These are phyloP conservation scores for Albatrellus ellisii DNA, from an alignment of 768 basidiomycete genomes.

Conservation along the genomic window DNA sequence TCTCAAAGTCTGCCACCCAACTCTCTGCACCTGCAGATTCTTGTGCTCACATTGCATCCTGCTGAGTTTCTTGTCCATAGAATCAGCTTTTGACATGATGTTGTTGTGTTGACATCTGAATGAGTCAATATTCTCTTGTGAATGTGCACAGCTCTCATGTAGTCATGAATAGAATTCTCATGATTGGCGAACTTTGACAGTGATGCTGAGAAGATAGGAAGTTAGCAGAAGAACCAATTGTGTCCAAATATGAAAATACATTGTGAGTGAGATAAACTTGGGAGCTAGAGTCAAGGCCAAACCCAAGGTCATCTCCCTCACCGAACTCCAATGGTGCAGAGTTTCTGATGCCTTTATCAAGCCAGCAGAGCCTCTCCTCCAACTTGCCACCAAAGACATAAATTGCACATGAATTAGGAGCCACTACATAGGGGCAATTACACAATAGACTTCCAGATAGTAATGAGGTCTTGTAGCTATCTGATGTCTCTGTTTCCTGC, in stretches of 20 bases:
- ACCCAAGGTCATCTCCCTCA: constrained; percentile 75
- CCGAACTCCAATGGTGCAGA: constrained; percentile 55
- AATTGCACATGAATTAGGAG: constrained; percentile 3
- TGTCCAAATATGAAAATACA: constrained; percentile 59
- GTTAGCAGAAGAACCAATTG: constrained; percentile 56
- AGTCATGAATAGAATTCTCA: constrained; percentile 51
- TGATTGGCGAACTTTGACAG: constrained; percentile 58
- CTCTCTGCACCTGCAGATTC: constrained; percentile 61
- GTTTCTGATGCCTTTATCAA: constrained; percentile 60
- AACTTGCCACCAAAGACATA: constrained; percentile 20
- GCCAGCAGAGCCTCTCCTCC: constrained; percentile 49
- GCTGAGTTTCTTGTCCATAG: constrained; percentile 76
- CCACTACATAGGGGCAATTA: constrained; percentile 38
- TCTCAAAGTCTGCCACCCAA: constrained; percentile 53
- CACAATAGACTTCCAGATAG: constrained; percentile 74
- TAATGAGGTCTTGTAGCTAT: constrained; percentile 80
- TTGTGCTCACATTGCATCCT: constrained; percentile 90
- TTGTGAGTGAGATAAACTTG: neutral
- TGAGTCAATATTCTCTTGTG: constrained; percentile 71
- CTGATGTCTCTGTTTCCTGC: constrained; percentile 65
- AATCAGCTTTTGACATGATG: constrained; percentile 59
- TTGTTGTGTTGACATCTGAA: constrained; percentile 56
- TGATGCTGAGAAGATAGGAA: constrained; percentile 55
- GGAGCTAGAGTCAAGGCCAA: constrained; percentile 22
- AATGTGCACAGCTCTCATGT: constrained; percentile 73